Evolutionary conservation across 352 stramenopile species (phyloP).

Genomic region (Peronospora tabacina): DNA sequence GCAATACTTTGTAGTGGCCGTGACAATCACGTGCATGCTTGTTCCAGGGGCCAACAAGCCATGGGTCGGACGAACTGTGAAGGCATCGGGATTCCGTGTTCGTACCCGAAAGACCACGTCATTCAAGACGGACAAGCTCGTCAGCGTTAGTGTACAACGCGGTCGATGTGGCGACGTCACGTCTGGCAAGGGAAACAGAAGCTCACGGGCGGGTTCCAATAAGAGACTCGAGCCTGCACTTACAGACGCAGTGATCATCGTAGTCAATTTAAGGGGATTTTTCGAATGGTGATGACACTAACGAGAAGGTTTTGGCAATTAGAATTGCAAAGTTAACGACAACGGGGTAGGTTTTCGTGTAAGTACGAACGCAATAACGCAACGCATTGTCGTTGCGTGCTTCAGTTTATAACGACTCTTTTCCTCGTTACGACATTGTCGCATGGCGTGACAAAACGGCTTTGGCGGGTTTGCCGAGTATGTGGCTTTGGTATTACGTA

Average conservation of each 20-base stretch:
- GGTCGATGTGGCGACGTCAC: conserved; percentile 8
- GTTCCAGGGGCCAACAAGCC: conserved; percentile 40
- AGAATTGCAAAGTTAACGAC: no score
- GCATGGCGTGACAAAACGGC: conserved; percentile 35
- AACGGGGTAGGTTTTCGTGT: no score
- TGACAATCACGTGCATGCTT: conserved; percentile 33
- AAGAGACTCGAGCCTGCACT: conserved; percentile 64
- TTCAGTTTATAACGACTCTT: conserved; percentile 51
- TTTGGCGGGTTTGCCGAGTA: conserved; percentile 40
- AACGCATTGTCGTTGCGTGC: conserved; percentile 32
- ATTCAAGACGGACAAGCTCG: conserved; percentile 55
- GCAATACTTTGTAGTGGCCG: conserved; percentile 28
- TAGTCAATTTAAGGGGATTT: no score
- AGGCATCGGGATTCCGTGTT: conserved; percentile 69
- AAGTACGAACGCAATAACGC: no score
- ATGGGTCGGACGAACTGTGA: conserved; percentile 63
- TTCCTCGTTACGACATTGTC: conserved; percentile 47
- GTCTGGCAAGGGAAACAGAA: conserved; percentile 35
- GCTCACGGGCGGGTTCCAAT: conserved; percentile 53
- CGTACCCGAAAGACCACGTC: conserved; percentile 66
- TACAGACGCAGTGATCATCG: conserved; percentile 67
- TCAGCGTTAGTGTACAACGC: conserved; percentile 39
- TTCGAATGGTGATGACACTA: no score
- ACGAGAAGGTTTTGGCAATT: no score
- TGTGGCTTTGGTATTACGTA: no score